Evolutionary conservation across 805 yeast genomes (phyloP).

Genomic region (Zygosaccharomyces siamensis): DNA sequence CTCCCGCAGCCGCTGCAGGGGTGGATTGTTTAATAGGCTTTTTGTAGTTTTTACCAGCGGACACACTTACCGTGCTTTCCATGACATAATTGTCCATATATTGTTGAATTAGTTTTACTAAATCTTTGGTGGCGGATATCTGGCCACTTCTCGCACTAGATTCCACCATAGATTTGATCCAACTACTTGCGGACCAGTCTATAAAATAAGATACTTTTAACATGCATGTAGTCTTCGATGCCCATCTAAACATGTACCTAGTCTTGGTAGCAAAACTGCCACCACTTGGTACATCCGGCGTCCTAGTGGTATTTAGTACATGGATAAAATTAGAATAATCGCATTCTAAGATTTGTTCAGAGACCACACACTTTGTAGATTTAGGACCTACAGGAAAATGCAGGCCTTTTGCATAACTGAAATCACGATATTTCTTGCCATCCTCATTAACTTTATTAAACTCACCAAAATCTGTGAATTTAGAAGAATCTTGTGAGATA

Average conservation of each 20-base stretch:
- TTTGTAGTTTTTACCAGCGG: conserved; percentile 1
- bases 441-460: conserved; percentile 37
- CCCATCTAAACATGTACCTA: conserved; percentile 74
- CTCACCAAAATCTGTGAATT: conserved; percentile 34
- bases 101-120: conserved; percentile 33
- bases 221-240: conserved; percentile 50
- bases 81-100: conserved; percentile 23
- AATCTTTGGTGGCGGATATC: conserved; percentile 50
- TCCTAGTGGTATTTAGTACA: conserved; percentile 57
- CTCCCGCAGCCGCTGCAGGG: background rate
- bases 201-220: conserved; percentile 66
- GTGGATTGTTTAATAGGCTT: background rate
- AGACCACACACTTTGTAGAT: conserved; percentile 69
- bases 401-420: conserved; percentile 67
- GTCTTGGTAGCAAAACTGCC: conserved; percentile 71
- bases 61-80: conserved; percentile 11
- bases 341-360: conserved; percentile 51
- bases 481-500: conserved; percentile 37
- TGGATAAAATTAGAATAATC: conserved; percentile 50
- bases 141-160: conserved; percentile 82
- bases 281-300: conserved; percentile 97
- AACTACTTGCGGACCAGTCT: conserved; percentile 86
- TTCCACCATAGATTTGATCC: conserved; percentile 89
- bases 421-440: conserved; percentile 46
- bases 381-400: conserved; percentile 88